These are phyloP conservation scores for Hyphopichia buzzinii DNA, from an alignment of 1,139 yeast species.

Conservation along the genomic window DNA sequence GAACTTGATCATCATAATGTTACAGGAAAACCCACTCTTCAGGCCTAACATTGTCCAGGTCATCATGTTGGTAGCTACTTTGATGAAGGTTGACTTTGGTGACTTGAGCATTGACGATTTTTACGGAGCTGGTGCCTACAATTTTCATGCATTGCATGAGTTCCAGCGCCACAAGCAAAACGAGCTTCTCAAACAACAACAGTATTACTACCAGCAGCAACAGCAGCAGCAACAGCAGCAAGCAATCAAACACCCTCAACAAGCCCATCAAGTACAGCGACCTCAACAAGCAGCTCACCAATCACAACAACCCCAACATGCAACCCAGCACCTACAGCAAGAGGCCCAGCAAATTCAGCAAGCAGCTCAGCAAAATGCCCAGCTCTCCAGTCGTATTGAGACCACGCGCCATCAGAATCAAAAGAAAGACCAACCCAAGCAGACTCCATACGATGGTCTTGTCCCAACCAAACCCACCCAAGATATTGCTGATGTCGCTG, in stretches of 20 bases:
- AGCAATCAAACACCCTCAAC: neutral
- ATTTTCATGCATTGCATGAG: constrained; percentile 46
- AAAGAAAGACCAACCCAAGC: neutral
- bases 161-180: constrained; percentile 42
- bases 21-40: constrained; percentile 73
- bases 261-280: neutral
- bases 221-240: constrained; percentile 11
- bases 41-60: constrained; percentile 87
- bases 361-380: no score
- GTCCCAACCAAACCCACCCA: neutral
- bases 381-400: no score
- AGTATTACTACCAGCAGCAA: constrained; percentile 32
- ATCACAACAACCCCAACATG: constrained; percentile 3
- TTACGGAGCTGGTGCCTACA: constrained; percentile 38
- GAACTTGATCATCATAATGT: constrained; percentile 73
- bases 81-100: constrained; percentile 30
- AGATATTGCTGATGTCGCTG: neutral
- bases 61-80: constrained; percentile 33
- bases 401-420: no score
- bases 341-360: constrained; percentile 8
- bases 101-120: constrained; percentile 34
- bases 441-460: neutral
- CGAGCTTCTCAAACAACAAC: constrained; percentile 36
- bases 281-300: neutral
- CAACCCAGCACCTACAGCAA: constrained; percentile 2